These are phyloP conservation scores for Phalaenopsis equestris DNA, from an alignment of 106 monocot species.

Conservation along the genomic window DNA sequence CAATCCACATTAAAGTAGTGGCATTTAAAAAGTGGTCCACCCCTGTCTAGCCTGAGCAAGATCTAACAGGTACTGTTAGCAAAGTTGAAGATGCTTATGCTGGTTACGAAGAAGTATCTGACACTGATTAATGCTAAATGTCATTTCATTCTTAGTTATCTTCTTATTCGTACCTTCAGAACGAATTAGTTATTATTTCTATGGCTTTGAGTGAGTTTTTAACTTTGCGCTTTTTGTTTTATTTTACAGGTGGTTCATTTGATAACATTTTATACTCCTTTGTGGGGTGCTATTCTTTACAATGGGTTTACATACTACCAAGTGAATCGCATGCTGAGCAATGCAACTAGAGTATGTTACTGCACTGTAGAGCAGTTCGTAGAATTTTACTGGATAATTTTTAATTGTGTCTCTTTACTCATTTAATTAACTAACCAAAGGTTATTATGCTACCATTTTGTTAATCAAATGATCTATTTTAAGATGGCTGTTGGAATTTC, in stretches of 20 bases:
- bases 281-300: slow-evolving; percentile 98
- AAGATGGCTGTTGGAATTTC: slow-evolving; percentile 95
- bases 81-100: no score
- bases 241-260: slow-evolving; percentile 72
- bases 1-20: no score
- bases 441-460: neutral
- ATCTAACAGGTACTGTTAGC: no score
- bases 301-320: slow-evolving; percentile 95
- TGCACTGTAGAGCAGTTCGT: neutral
- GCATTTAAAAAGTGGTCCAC: no score
- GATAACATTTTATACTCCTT: slow-evolving; percentile 87
- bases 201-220: no score
- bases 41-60: no score
- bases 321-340: slow-evolving; percentile 89
- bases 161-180: no score
- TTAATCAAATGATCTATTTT: slow-evolving; percentile 16
- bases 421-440: neutral
- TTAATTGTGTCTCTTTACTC: neutral
- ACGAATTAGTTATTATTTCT: no score
- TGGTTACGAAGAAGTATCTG: no score
- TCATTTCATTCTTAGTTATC: no score
- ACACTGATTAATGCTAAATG: no score
- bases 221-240: no score
- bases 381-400: neutral
- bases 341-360: slow-evolving; percentile 68